phyloP scores from a whole-genome alignment of 2,329 filamentous ascomycete genomes.

The Paraphaeosphaeria sporulosa region DNA sequence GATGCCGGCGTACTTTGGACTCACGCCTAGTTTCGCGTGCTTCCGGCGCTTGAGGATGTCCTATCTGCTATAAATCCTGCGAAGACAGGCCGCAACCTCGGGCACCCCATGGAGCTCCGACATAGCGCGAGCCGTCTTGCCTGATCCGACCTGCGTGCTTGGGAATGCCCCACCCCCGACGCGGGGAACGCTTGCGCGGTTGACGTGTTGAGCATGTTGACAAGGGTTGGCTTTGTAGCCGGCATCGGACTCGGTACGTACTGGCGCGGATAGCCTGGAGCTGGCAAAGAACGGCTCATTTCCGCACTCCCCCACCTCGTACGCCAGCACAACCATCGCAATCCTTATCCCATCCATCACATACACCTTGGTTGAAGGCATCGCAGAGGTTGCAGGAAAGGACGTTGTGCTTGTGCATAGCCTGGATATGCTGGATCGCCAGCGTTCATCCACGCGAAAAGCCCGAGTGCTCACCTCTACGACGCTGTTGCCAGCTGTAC shows the following conservation, averaged over 20 bases:
- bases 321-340: neutral
- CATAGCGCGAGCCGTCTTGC: neutral
- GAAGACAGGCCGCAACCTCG: constrained; percentile 11
- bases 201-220: constrained; percentile 5
- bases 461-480: too few relatives aligned
- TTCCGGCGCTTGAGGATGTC: neutral
- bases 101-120: neutral
- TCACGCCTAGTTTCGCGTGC: neutral
- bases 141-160: constrained; percentile 3
- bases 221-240: constrained; percentile 7
- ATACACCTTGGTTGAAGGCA: neutral
- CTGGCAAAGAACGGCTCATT: neutral
- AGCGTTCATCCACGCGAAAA: too few relatives aligned
- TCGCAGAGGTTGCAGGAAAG: neutral
- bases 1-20: constrained; percentile 3
- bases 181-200: constrained; percentile 14
- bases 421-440: neutral
- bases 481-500: too few relatives aligned
- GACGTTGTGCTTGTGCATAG: neutral
- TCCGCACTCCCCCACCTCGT: constrained; percentile 10
- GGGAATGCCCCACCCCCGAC: constrained; percentile 13
- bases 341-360: neutral
- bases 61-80: neutral
- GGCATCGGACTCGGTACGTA: constrained; percentile 6
- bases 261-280: too few relatives aligned